These are phyloP conservation scores for Solanum etuberosum DNA, from an alignment of 257 asterid species.

Conservation along the genomic window DNA sequence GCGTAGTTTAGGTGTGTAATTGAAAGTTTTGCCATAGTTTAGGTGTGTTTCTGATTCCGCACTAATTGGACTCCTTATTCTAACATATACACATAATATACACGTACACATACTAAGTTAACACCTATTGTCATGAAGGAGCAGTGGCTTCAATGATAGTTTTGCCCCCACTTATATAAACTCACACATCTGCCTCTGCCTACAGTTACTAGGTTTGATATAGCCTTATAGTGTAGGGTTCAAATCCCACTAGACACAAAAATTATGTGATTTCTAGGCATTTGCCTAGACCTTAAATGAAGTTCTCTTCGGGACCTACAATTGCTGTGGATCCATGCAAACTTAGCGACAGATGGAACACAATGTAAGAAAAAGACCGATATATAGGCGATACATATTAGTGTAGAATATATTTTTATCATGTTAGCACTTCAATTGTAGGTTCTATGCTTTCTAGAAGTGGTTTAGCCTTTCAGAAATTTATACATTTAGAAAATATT, in stretches of 20 bases:
- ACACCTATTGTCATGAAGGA: background rate
- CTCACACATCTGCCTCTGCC: background rate
- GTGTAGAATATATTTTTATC: background rate
- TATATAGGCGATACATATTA: background rate
- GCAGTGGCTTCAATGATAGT: background rate
- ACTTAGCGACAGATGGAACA: background rate
- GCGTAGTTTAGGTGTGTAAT: background rate
- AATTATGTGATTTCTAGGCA: background rate
- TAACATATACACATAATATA: background rate
- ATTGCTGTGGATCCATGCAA: background rate
- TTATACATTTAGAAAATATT: background rate
- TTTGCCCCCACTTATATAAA: background rate
- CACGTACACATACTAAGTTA: background rate
- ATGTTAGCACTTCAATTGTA: background rate
- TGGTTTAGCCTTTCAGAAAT: background rate
- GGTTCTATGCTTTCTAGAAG: background rate
- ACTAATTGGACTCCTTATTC: background rate
- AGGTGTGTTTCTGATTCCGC: background rate
- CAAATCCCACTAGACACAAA: background rate
- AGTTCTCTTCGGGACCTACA: background rate
- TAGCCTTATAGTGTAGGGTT: background rate
- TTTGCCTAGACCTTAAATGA: background rate
- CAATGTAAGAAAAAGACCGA: background rate
- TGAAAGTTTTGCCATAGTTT: background rate
- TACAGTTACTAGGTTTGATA: background rate